Percentiles rank a stretch among this genome's conserved stretches.
phyloP scores from a whole-genome alignment of 2,329 filamentous ascomycete species.

The Phialemoniopsis sp. region DNA sequence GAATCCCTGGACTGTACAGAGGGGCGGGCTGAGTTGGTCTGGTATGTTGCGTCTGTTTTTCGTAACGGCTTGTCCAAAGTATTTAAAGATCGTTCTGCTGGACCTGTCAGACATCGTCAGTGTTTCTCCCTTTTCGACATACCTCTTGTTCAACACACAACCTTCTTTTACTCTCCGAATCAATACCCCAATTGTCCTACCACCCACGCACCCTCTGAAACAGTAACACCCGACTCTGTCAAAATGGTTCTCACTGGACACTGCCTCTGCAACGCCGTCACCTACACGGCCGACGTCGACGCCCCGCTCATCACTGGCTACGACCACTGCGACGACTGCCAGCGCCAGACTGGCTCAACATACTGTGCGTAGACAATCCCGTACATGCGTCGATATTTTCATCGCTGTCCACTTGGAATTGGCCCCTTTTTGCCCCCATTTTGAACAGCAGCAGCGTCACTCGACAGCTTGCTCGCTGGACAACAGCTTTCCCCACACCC shows the following conservation, averaged over 20 bases:
- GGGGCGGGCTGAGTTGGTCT: too few relatives aligned
- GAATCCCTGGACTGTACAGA: too few relatives aligned
- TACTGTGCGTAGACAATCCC: conserved; percentile 47
- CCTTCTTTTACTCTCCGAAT: too few relatives aligned
- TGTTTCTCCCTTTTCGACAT: background rate
- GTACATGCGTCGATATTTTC: background rate
- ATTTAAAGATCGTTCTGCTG: too few relatives aligned
- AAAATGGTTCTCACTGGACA: conserved; percentile 65
- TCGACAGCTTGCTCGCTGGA: conserved; percentile 1
- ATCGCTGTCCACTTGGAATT: background rate
- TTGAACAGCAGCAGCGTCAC: too few relatives aligned
- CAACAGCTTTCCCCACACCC: background rate
- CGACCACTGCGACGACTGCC: conserved; percentile 71
- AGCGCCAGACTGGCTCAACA: conserved; percentile 64
- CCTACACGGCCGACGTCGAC: conserved; percentile 57
- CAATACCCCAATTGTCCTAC: background rate
- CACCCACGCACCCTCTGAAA: background rate
- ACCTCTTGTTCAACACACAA: too few relatives aligned
- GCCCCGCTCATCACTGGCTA: conserved; percentile 54
- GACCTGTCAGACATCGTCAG: too few relatives aligned
- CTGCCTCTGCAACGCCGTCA: conserved; percentile 68
- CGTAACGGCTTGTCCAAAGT: too few relatives aligned
- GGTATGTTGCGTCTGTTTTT: too few relatives aligned
- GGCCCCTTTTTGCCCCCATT: background rate
- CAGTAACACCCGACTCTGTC: conserved; percentile 4